Percentiles rank a stretch among this genome's conserved stretches.
These are phyloP conservation scores for Metrosideros polymorpha DNA, from an alignment of 441 rosid genomes.

Conservation along the genomic window DNA sequence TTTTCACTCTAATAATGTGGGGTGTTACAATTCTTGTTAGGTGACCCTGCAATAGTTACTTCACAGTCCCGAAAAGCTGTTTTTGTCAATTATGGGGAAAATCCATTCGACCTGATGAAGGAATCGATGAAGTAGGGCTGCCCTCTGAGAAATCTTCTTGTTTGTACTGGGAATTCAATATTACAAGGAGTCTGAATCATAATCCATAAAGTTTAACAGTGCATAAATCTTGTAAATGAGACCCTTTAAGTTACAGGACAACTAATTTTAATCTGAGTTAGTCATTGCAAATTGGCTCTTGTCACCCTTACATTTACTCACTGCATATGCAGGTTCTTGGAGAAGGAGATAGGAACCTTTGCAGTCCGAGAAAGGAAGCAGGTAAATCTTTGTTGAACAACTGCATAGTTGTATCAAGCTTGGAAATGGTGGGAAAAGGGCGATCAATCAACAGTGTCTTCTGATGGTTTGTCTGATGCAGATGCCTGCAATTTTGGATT, in stretches of 20 bases:
- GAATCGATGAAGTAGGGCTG: conserved; percentile 46
- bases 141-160: conserved; percentile 18
- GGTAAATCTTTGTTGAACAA: conserved; percentile 6
- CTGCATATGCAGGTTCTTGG: conserved; percentile 24
- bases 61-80: conserved; percentile 29
- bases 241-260: neutral
- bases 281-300: neutral
- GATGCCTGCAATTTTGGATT: conserved; percentile 32
- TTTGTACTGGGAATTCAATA: neutral
- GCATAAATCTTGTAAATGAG: neutral
- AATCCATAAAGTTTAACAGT: neutral
- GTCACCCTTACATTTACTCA: neutral
- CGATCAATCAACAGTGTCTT: neutral
- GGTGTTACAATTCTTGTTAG: conserved; percentile 15
- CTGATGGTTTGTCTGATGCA: conserved; percentile 7
- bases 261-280: neutral
- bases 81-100: conserved; percentile 39
- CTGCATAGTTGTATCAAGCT: neutral
- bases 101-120: conserved; percentile 44
- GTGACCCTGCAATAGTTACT: conserved; percentile 36
- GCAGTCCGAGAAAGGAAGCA: conserved; percentile 27
- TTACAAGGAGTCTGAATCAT: neutral
- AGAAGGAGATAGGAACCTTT: conserved; percentile 37
- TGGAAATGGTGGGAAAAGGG: neutral
- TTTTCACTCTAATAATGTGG: conserved; percentile 1